Evolutionary conservation across 768 basidiomycete genomes (phyloP).

Genomic region (Xerocomellus dryophilus): DNA sequence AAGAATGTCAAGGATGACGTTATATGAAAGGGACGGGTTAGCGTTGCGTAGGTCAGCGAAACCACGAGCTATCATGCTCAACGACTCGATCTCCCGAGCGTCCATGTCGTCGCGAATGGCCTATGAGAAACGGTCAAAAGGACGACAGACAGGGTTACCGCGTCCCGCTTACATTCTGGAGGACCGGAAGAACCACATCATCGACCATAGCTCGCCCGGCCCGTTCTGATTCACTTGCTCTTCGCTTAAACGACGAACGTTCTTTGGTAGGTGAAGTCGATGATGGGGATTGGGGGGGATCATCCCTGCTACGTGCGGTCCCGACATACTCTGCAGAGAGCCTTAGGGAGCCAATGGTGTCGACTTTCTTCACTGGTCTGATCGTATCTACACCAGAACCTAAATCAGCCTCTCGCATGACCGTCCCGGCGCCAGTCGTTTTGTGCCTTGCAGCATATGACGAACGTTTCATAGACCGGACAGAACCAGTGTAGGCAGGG

Average conservation of each 20-base stretch:
- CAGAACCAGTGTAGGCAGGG: conserved; percentile 70
- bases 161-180: conserved; percentile 59
- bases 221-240: conserved; percentile 54
- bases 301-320: conserved; percentile 56
- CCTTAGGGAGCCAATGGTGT: conserved; percentile 70
- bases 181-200: conserved; percentile 77
- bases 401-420: conserved; percentile 78
- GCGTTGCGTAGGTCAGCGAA: conserved; percentile 81
- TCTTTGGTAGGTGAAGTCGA: conserved; percentile 46
- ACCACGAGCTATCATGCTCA: conserved; percentile 86
- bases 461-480: conserved; percentile 61
- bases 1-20: conserved; percentile 83
- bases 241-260: conserved; percentile 43
- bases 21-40: conserved; percentile 84
- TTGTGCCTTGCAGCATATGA: conserved; percentile 77
- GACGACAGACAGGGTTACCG: not conserved
- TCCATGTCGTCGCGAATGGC: conserved; percentile 81
- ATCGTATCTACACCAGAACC: conserved; percentile 89
- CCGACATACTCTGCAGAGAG: conserved; percentile 82
- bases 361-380: conserved; percentile 89
- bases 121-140: conserved; percentile 35
- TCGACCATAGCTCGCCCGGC: conserved; percentile 72
- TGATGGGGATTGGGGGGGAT: conserved; percentile 38
- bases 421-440: conserved; percentile 60
- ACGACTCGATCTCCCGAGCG: conserved; percentile 81